A percentile compares a stretch with the other conserved stretches of the same genome.
Conservation (phyloP, 2,329 filamentous ascomycete species). For the Aspergillus sp. region DNA sequence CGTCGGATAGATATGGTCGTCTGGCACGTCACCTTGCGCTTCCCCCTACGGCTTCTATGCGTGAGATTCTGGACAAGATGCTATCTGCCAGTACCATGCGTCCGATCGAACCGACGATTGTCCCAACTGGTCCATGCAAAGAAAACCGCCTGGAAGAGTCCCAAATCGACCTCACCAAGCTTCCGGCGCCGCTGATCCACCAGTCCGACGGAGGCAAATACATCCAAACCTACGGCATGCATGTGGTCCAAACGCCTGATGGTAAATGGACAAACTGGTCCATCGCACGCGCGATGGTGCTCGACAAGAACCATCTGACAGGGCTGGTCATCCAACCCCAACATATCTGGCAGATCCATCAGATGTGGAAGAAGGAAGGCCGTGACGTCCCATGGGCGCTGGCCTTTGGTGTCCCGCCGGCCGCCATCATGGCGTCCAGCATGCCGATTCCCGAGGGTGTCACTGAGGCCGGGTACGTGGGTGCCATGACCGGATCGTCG, state of each 20-base stretch:
- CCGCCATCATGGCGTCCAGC: constrained; percentile 48
- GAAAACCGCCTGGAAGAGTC: constrained; percentile 38
- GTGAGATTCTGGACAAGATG: constrained; percentile 46
- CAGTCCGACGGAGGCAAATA: constrained; percentile 51
- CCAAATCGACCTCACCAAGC: constrained; percentile 43
- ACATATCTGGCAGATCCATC: constrained; percentile 48
- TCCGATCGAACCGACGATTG: constrained; percentile 33
- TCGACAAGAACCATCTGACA: constrained; percentile 42
- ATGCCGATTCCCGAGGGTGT: constrained; percentile 53
- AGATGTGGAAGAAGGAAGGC: constrained; percentile 48
- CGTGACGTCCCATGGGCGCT: constrained; percentile 50
- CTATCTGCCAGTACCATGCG: constrained; percentile 30
- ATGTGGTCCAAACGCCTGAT: constrained; percentile 48
- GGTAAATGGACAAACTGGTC: constrained; percentile 47
- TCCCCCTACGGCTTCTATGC: constrained; percentile 35
- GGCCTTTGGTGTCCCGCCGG: constrained; percentile 50
- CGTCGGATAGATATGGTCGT: constrained; percentile 39
- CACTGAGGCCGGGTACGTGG: constrained; percentile 50
- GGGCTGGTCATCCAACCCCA: constrained; percentile 47
- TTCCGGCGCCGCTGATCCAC: constrained; percentile 47
- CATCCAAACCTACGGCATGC: constrained; percentile 52
- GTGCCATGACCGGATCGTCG: constrained; percentile 42
- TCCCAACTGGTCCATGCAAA: constrained; percentile 45
- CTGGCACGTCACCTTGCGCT: constrained; percentile 45
- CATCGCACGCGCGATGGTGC: constrained; percentile 46